A percentile compares a stretch with the other conserved stretches of the same genome.
Conservation (phyloP, 106 monocot genomes). For the Acorus gramineus region DNA sequence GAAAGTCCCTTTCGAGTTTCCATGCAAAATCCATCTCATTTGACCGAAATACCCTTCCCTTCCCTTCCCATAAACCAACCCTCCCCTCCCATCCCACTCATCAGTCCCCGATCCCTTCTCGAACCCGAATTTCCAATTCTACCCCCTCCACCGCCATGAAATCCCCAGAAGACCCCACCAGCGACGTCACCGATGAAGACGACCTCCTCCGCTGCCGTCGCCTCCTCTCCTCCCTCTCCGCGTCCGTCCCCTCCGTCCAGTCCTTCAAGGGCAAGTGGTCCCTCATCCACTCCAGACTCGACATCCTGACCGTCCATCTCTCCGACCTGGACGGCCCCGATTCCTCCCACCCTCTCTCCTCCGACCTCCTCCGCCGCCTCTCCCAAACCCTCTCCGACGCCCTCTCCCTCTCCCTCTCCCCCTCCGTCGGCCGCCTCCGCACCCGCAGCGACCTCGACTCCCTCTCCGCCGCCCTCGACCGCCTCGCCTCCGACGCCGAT, state of each 20-base stretch:
- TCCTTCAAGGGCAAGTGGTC: constrained; percentile 50
- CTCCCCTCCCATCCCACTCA: no score
- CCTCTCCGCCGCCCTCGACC: constrained; percentile 27
- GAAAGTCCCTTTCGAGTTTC: no score
- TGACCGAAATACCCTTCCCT: no score
- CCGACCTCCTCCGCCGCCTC: constrained; percentile 28
- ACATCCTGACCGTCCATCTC: constrained; percentile 28
- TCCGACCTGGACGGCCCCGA: constrained; percentile 10
- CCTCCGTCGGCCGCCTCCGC: constrained; percentile 55
- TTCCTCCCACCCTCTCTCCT: not conserved
- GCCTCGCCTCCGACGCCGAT: constrained; percentile 36
- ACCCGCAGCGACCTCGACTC: constrained; percentile 55
- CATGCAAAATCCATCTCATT: no score
- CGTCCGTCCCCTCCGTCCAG: constrained; percentile 22
- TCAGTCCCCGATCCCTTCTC: no score
- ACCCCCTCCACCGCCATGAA: constrained; percentile 27
- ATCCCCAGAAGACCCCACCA: constrained; percentile 15
- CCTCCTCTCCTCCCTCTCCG: constrained; percentile 31
- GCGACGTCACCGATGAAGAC: not conserved
- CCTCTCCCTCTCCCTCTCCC: constrained; percentile 26
- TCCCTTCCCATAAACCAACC: no score
- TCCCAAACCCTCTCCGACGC: constrained; percentile 34
- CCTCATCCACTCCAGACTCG: constrained; percentile 30
- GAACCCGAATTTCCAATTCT: constrained; percentile 2
- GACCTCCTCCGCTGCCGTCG: constrained; percentile 6